Evolutionary conservation across 140 eudicot species (phyloP), one percentile per base, ranked within the genome.

Genomic region (Stevia rebaudiana): DNA sequence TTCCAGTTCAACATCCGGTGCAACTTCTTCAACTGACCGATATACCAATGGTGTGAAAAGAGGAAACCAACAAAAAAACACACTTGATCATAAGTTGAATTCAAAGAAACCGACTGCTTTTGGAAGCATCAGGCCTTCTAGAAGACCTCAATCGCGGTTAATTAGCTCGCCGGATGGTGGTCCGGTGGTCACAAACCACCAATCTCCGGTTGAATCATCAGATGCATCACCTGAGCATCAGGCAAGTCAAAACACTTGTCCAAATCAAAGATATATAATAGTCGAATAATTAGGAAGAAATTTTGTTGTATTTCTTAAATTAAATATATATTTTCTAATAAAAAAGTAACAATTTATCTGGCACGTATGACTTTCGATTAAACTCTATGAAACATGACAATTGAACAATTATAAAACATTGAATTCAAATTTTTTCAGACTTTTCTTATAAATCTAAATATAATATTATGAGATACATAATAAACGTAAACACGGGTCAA

Each of bases 101-200:
- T 74, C 84, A n/a, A 78, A 46, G 15, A 78, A 68, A 61, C 35
- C 65, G 3, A 22, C 68, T 11, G 80, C 67, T 31, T 73, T 58
- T 10, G 77, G 76, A 61, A 80, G 75, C 79, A 67, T 70, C 18
- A 83, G 72, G 44, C 80, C 90, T 11, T 66, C 81, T 19, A 71
- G 79, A 60, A 82, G 80, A 66, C 69, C 50, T 63, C 25, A 33
- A 57, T 76, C 82, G 54, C 40, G 15, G 82, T 63, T 63, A 2
- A 15, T 37, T 8, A 63, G 41, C 9, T 6, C 54, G 11, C 64
- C 82, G 2, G 66, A 66, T 54, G 72, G 72, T 61, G 65, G 60
- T 70, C 63, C 73, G 9, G 67, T 59, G 15, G 52, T 57, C 57
- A 30, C 30, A 66, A 65, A 9, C 39, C 59, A 9, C 43, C 33